phyloP scores from a whole-genome alignment of 768 basidiomycete species.

The Mrakia frigida region DNA sequence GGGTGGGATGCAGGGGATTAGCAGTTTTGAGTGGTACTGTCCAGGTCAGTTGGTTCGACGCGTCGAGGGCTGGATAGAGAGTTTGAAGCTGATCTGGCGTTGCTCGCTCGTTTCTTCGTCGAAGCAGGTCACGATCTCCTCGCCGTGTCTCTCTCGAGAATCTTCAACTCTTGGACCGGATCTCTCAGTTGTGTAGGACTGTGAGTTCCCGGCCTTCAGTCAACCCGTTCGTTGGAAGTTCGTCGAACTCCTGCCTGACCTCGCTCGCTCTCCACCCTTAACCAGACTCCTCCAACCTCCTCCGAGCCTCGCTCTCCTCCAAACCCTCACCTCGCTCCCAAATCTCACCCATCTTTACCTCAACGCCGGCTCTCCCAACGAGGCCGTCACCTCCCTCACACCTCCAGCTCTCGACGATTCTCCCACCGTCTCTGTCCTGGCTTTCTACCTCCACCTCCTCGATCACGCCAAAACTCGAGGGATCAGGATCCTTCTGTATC shows the following conservation, averaged over 20 bases:
- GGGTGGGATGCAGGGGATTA: not conserved
- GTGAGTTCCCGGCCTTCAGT: not conserved
- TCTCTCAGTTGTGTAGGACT: not conserved
- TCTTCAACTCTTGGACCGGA: not conserved
- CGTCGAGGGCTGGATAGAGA: not conserved
- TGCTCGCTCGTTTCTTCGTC: not conserved
- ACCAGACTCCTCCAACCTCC: not conserved
- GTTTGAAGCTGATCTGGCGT: not conserved
- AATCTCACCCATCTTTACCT: not conserved
- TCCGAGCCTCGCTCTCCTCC: not conserved
- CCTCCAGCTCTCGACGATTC: not conserved
- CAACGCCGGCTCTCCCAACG: not conserved
- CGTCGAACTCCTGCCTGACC: not conserved
- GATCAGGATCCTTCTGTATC: not conserved
- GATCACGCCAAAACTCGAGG: not conserved
- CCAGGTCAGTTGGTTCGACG: not conserved
- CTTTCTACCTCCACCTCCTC: slow-evolving; percentile 11
- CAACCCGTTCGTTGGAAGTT: not conserved
- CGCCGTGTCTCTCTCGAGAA: not conserved
- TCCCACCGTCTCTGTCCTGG: not conserved
- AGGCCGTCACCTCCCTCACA: not conserved
- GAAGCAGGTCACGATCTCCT: not conserved
- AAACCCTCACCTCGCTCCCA: not conserved
- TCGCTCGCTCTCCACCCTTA: not conserved
- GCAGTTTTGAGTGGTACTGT: not conserved